These are phyloP conservation scores for Colletotrichum musicola DNA, from an alignment of 2,329 filamentous ascomycete species.

Conservation along the genomic window DNA sequence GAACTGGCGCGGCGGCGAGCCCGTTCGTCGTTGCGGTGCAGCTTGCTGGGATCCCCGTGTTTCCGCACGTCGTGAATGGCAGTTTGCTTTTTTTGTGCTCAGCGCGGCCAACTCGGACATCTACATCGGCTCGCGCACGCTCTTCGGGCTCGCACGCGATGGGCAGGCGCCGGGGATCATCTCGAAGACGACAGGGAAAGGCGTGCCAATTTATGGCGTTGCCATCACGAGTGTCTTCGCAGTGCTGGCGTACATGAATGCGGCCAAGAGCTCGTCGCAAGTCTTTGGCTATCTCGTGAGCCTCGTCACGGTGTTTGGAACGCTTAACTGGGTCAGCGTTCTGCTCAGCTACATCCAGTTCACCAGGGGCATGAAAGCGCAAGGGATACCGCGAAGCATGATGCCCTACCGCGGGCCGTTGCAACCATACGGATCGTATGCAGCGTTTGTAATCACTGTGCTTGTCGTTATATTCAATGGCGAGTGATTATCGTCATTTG, in stretches of 20 bases:
- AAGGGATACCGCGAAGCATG: conserved; percentile 48
- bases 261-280: conserved; percentile 11
- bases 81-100: conserved; percentile 43
- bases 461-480: conserved; percentile 69
- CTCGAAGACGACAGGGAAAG: conserved; percentile 49
- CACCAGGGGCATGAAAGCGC: conserved; percentile 51
- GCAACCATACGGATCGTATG: conserved; percentile 55
- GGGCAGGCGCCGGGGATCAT: conserved; percentile 54
- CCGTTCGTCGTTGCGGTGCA: conserved; percentile 44
- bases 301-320: conserved; percentile 54
- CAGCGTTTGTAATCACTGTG: conserved; percentile 53
- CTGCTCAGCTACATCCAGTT: conserved; percentile 55
- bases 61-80: conserved; percentile 43
- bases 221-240: conserved; percentile 51
- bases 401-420: conserved; percentile 55
- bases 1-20: conserved; percentile 46
- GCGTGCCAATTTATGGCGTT: conserved; percentile 56
- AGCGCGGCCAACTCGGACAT: conserved; percentile 37
- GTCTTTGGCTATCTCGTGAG: conserved; percentile 46
- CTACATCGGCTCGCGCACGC: conserved; percentile 55
- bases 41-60: conserved; percentile 39
- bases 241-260: conserved; percentile 49
- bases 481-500: conserved; percentile 44
- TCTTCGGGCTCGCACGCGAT: conserved; percentile 55
- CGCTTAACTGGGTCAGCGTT: conserved; percentile 59